Conservation (phyloP, 2,329 filamentous ascomycete species). For the Trichoderma afroharzianum region DNA sequence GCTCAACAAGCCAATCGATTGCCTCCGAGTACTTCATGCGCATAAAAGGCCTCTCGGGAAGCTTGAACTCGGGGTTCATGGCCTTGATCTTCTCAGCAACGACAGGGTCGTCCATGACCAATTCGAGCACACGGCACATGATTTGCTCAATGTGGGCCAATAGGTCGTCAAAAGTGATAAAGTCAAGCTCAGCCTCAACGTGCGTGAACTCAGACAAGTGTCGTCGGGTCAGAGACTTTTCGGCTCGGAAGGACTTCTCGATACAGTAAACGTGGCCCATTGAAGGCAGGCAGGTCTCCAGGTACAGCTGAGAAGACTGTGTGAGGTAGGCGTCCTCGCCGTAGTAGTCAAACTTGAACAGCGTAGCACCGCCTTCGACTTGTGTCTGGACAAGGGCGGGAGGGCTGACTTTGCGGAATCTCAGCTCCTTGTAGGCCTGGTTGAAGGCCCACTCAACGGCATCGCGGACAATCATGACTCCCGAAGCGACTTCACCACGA, state of each 20-base stretch:
- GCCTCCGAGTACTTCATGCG: slow-evolving; percentile 95
- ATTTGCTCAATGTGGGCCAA: slow-evolving; percentile 82
- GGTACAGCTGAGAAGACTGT: slow-evolving; percentile 94
- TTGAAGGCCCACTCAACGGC: slow-evolving; percentile 78
- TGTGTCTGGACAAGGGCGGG: slow-evolving; percentile 93
- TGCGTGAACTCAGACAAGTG: slow-evolving; percentile 97
- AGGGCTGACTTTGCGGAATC: slow-evolving; percentile 78
- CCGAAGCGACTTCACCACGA: slow-evolving; percentile 77
- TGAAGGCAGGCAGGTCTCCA: slow-evolving; percentile 88
- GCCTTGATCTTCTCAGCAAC: slow-evolving; percentile 72
- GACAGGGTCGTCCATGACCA: slow-evolving; percentile 68
- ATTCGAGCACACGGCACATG: slow-evolving; percentile 80
- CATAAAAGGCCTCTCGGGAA: slow-evolving; percentile 80
- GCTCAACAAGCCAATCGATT: slow-evolving; percentile 87
- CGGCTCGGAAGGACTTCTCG: slow-evolving; percentile 96
- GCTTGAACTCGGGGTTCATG: slow-evolving; percentile 86
- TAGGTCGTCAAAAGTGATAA: slow-evolving; percentile 87
- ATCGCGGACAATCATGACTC: slow-evolving; percentile 82
- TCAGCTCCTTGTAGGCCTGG: slow-evolving; percentile 70
- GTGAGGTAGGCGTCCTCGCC: slow-evolving; percentile 88
- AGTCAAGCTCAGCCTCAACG: slow-evolving; percentile 93
- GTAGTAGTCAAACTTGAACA: slow-evolving; percentile 89
- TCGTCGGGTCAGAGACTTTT: slow-evolving; percentile 90
- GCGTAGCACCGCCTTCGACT: slow-evolving; percentile 86
- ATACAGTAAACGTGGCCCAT: slow-evolving; percentile 97